phyloP scores from a whole-genome alignment of 768 basidiomycete species.

The Terana coerulea region DNA sequence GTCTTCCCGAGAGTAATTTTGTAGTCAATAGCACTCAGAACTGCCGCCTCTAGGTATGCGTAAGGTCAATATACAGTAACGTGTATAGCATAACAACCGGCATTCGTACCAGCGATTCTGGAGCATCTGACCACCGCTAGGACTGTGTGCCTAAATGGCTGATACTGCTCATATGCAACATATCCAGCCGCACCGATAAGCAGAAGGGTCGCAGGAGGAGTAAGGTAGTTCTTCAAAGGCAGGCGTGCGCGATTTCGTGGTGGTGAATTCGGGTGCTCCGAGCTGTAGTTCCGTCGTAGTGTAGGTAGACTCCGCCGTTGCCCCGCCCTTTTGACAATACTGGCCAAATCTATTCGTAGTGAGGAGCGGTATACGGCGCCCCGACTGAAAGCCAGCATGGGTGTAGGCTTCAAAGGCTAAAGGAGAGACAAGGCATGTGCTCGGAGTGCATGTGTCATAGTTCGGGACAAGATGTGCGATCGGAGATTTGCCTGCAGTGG shows the following conservation, averaged over 20 bases:
- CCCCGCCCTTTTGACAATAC: not conserved
- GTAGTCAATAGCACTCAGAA: slow-evolving; percentile 66
- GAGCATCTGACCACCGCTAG: slow-evolving; percentile 79
- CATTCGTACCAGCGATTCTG: slow-evolving; percentile 60
- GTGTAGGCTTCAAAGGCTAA: not conserved
- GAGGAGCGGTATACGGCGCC: not conserved
- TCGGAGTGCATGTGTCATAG: slow-evolving; percentile 2
- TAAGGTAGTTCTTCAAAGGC: slow-evolving; percentile 15
- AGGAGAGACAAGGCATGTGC: not conserved
- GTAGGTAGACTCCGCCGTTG: not conserved
- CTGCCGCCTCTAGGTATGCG: slow-evolving; percentile 50
- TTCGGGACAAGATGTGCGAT: slow-evolving; percentile 2
- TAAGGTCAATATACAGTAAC: not conserved
- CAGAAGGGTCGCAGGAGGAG: slow-evolving; percentile 16
- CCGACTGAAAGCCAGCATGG: not conserved
- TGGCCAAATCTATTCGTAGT: no score
- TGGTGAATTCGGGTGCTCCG: no score
- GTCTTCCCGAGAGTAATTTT: slow-evolving; percentile 57
- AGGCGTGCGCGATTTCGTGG: no score
- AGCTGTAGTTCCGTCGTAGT: not conserved
- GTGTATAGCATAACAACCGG: slow-evolving; percentile 16
- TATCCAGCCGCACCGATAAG: slow-evolving; percentile 31
- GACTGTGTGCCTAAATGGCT: slow-evolving; percentile 70
- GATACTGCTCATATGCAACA: slow-evolving; percentile 60
- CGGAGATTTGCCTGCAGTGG: not conserved